These are phyloP conservation scores for Penicillium hordei DNA, from an alignment of 2,329 filamentous ascomycete genomes.

Conservation along the genomic window DNA sequence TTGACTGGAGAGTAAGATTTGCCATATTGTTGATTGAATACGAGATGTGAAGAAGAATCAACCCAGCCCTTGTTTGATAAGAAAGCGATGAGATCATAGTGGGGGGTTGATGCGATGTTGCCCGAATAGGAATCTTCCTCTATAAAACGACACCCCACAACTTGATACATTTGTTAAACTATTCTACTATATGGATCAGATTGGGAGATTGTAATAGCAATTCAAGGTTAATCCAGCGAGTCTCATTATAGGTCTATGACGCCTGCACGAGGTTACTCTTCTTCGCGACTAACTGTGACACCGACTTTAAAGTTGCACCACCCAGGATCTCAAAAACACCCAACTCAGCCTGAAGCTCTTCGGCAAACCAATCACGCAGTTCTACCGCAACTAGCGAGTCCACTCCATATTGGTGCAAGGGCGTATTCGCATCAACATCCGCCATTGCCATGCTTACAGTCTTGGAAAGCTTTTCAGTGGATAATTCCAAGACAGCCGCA, in stretches of 20 bases:
- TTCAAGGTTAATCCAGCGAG: background rate
- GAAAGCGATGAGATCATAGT: background rate
- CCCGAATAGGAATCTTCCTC: background rate
- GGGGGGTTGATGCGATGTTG: background rate
- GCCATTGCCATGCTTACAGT: slow-evolving; percentile 33
- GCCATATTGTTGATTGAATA: slow-evolving; percentile 17
- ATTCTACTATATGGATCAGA: too few species aligned
- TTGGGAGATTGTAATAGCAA: background rate
- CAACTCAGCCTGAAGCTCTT: slow-evolving; percentile 34
- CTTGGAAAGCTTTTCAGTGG: slow-evolving; percentile 34
- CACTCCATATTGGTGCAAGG: slow-evolving; percentile 37
- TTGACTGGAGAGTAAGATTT: slow-evolving; percentile 32
- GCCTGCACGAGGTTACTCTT: background rate
- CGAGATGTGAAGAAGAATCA: background rate
- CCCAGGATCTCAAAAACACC: slow-evolving; percentile 45
- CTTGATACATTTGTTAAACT: too few species aligned
- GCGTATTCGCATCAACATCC: slow-evolving; percentile 32
- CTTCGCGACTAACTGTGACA: background rate
- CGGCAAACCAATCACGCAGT: slow-evolving; percentile 43
- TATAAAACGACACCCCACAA: background rate
- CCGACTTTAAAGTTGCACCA: slow-evolving; percentile 4
- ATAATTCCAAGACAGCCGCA: slow-evolving; percentile 21
- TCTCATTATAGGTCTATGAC: background rate
- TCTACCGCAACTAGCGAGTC: slow-evolving; percentile 50
- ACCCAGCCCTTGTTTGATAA: background rate